Conservation (phyloP, 139 green algal genomes). For the Chlorella sp. region DNA sequence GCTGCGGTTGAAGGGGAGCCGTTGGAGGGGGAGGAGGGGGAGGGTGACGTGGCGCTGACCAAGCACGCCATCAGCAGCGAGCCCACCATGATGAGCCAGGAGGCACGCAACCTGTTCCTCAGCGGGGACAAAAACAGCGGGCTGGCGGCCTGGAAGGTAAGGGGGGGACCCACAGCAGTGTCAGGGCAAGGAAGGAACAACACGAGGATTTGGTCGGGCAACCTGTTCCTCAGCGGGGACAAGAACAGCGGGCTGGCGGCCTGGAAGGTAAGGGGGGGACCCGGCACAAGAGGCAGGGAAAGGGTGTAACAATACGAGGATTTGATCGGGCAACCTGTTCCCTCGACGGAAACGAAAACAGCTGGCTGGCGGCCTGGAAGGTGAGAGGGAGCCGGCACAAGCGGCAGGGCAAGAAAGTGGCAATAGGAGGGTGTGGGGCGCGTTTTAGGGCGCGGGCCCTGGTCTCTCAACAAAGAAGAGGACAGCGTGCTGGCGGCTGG, state of each 20-base stretch:
- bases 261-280: slow-evolving; percentile 82
- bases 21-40: slow-evolving; percentile 9
- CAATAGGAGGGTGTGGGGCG: too few species aligned
- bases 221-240: slow-evolving; percentile 77
- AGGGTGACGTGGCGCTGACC: not conserved
- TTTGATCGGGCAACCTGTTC: slow-evolving; percentile 81
- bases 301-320: too few species aligned
- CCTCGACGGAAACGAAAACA: slow-evolving; percentile 66
- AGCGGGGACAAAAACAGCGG: slow-evolving; percentile 65
- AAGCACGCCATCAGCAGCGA: slow-evolving; percentile 25
- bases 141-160: slow-evolving; percentile 76
- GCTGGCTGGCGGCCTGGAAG: slow-evolving; percentile 79
- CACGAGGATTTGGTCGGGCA: too few species aligned
- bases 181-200: not conserved
- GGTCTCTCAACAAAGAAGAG: slow-evolving; percentile 75
- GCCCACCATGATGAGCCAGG: slow-evolving; percentile 88
- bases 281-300: too few species aligned
- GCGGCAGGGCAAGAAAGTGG: too few species aligned
- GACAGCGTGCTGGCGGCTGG: slow-evolving; percentile 70
- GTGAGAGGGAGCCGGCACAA: not conserved
- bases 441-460: too few species aligned
- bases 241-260: slow-evolving; percentile 62
- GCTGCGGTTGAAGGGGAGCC: slow-evolving; percentile 49
- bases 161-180: not conserved
- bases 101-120: slow-evolving; percentile 81